Base-by-base conservation (phyloP, 257 asterid genomes). In the Leptodermis oblonga region DNA sequence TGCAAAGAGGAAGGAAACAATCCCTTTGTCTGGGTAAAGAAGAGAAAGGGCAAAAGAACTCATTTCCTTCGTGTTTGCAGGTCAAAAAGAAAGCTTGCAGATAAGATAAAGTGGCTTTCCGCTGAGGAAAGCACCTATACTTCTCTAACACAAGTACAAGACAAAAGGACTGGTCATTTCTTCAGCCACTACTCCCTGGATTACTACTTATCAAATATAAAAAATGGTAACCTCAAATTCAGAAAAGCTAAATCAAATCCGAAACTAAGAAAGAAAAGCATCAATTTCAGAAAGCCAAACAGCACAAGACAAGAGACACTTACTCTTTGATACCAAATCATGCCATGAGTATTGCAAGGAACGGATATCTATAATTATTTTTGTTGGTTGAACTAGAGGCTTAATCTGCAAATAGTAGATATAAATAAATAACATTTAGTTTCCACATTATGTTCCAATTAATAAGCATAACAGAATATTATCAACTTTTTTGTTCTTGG, bases 321-420 rank as follows among this genome's bases (percentile, higher is more conserved):
- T 88, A 90, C 99, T 42, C 77, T 84, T 82, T 62, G 97, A 91
- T 76, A 94, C 71, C 13, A 91, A 67, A 80, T 90, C 97, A 72
- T 94, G 96, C 99, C 99, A 91, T 60, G 99, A 89, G 82, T 91
- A 91, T 61, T 3, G 73, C 80, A 89, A 76, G 42, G 81, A 76
- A 28, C 80, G 89, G 62, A 89, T 83, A 58, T 65, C 0, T 28
- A 74, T 58, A 69, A 94, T 94, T 23, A 79, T 74, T 63, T 41
- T 79, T 68, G 99, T 89, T 11, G 99, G 97, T 74, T 77, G 48
- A 68, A 90, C 97, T 58, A 94, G 83, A 17, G 99, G 99, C 77
- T 73, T 82, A 73, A 94, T 94, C 99, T 93, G 96, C 78, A 80
- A 62, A 53, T 6, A 49, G 65, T 33, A 56, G 67, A 71, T 78